A percentile compares a stretch with the other conserved stretches of the same genome.
phyloP scores from a whole-genome alignment of 768 basidiomycete species.

The Tricholoma sp. region DNA sequence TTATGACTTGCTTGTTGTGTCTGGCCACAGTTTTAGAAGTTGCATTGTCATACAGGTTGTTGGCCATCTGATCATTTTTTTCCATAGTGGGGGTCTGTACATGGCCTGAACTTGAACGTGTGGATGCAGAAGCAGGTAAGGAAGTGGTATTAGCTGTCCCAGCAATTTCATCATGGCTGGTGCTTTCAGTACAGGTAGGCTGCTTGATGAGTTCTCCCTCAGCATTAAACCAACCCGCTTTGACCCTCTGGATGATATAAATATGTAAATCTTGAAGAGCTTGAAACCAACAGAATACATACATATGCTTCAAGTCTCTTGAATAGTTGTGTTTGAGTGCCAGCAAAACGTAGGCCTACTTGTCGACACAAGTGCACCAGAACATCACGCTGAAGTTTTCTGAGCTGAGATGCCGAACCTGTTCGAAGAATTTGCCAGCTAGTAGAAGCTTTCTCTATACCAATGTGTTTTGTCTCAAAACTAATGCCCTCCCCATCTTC shows the following conservation, averaged over 20 bases:
- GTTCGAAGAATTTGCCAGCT: background rate
- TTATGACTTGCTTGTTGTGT: no score
- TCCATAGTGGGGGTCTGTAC: no score
- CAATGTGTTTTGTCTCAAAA: constrained; percentile 1
- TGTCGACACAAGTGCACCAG: background rate
- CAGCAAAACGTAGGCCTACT: background rate
- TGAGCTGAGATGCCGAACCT: background rate
- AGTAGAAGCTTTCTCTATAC: background rate
- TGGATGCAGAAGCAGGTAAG: no score
- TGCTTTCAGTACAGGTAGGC: no score
- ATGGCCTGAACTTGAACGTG: no score
- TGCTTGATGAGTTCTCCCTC: no score
- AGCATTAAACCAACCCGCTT: background rate
- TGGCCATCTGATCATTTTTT: no score
- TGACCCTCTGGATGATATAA: background rate
- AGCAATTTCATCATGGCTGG: no score
- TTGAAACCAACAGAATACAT: background rate
- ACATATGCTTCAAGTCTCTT: background rate
- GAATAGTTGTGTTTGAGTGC: background rate
- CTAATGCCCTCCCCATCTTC: constrained; percentile 14
- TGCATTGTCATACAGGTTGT: no score
- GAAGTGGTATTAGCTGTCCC: no score
- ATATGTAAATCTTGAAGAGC: background rate
- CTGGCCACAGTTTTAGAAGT: no score
- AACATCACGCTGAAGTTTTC: background rate